A percentile compares a stretch with the other conserved stretches of the same genome.
These are phyloP conservation scores for Gamarada debralockiae DNA, from an alignment of 495 filamentous ascomycete genomes.

Conservation along the genomic window DNA sequence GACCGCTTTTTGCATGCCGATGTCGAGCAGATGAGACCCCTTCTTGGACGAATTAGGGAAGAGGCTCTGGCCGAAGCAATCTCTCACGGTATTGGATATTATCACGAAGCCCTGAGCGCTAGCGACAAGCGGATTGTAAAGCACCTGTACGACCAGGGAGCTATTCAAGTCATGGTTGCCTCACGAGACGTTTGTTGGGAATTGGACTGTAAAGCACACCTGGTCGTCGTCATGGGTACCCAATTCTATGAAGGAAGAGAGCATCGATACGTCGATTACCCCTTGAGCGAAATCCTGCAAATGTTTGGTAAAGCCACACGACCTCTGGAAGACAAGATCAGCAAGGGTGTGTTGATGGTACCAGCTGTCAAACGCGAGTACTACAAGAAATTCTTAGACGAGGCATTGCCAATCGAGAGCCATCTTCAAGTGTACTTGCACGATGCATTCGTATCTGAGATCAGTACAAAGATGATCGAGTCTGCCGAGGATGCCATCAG, in stretches of 20 bases:
- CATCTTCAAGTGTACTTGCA: conserved; percentile 87
- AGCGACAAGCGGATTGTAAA: conserved; percentile 92
- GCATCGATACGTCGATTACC: conserved; percentile 96
- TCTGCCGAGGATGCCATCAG: conserved; percentile 98
- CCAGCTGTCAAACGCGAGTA: conserved; percentile 92
- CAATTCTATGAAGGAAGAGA: conserved; percentile 97
- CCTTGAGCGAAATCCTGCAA: conserved; percentile 94
- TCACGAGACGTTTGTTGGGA: conserved; percentile 98
- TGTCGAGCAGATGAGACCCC: conserved; percentile 71
- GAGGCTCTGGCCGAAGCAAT: conserved; percentile 82
- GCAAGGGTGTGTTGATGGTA: conserved; percentile 91
- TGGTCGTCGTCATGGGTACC: conserved; percentile 97
- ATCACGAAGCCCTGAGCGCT: conserved; percentile 84
- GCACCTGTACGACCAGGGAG: conserved; percentile 85
- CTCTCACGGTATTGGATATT: conserved; percentile 96
- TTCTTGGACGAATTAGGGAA: conserved; percentile 79
- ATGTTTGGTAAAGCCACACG: conserved; percentile 96
- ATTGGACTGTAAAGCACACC: conserved; percentile 77
- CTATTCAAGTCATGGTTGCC: conserved; percentile 88
- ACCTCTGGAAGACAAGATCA: conserved; percentile 70
- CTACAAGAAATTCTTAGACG: conserved; percentile 98
- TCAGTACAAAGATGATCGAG: conserved; percentile 87
- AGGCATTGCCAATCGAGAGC: conserved; percentile 92
- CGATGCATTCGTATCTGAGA: conserved; percentile 95
- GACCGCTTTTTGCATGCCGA: conserved; percentile 88